Percentiles rank a stretch among this genome's conserved stretches.
phyloP scores from a whole-genome alignment of 257 asterid genomes.

The Avicennia marina region DNA sequence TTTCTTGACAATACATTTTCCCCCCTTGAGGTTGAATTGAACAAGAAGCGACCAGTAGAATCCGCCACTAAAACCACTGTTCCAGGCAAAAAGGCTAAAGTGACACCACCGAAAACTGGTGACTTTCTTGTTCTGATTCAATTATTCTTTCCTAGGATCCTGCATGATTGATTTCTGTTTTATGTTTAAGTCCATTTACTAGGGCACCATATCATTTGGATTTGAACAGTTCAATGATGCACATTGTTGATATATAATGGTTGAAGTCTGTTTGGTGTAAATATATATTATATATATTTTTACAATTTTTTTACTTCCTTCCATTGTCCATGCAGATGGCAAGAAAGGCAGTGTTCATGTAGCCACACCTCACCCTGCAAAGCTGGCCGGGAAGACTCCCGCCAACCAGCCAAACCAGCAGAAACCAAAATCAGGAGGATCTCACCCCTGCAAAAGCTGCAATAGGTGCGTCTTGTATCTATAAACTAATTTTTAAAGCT shows the following conservation, averaged over 20 bases:
- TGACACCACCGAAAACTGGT: conserved; percentile 71
- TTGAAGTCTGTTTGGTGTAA: too few relatives aligned
- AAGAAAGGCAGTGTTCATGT: conserved; percentile 53
- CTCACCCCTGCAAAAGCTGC: conserved; percentile 60
- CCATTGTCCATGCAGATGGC: conserved; percentile 34
- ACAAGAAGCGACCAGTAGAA: conserved; percentile 52
- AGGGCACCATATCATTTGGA: neutral
- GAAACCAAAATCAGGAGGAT: conserved; percentile 51
- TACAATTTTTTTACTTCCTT: neutral
- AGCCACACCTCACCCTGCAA: conserved; percentile 68
- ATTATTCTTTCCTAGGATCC: neutral
- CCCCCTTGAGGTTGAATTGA: conserved; percentile 33
- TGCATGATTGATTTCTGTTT: neutral
- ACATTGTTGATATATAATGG: too few relatives aligned
- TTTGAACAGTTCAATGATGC: neutral
- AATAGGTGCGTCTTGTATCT: conserved; percentile 25
- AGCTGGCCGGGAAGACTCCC: conserved; percentile 50
- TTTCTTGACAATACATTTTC: neutral
- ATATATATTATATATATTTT: too few relatives aligned
- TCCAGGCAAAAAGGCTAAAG: conserved; percentile 66
- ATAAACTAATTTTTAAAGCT: neutral
- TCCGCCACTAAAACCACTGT: conserved; percentile 49
- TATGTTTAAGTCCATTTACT: too few relatives aligned
- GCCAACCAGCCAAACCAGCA: conserved; percentile 44
- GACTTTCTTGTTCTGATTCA: neutral